Percentiles rank a stretch among this genome's conserved stretches.
phyloP scores from a whole-genome alignment of 805 yeast genomes.

The Suhomyces pyralidae region DNA sequence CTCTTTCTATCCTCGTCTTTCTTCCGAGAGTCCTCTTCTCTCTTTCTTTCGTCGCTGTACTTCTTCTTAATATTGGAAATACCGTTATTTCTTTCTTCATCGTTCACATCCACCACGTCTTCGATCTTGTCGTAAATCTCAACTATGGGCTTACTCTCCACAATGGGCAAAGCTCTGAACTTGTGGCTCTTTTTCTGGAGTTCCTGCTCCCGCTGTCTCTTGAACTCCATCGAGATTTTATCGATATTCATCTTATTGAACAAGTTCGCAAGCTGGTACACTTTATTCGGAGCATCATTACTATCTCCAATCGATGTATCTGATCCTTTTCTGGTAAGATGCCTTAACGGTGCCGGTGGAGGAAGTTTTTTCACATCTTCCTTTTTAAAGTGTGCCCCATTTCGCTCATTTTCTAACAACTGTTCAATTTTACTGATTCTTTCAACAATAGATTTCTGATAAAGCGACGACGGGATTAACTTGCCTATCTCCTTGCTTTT shows the following conservation, averaged over 20 bases:
- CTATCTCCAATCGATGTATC: slow-evolving; percentile 3
- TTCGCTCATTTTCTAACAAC: slow-evolving; percentile 13
- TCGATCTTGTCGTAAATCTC: slow-evolving; percentile 85
- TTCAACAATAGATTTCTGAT: slow-evolving; percentile 18
- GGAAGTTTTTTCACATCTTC: slow-evolving; percentile 9
- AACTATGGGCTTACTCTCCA: slow-evolving; percentile 79
- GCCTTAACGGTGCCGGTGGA: slow-evolving; percentile 14
- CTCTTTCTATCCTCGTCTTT: not conserved
- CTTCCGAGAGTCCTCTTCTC: no score
- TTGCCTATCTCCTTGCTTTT: slow-evolving; percentile 10
- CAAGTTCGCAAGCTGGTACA: slow-evolving; percentile 61
- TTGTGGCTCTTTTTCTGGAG: slow-evolving; percentile 57
- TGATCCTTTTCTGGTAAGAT: slow-evolving; percentile 9
- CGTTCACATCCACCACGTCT: slow-evolving; percentile 70
- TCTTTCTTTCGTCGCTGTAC: no score
- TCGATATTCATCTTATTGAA: slow-evolving; percentile 77
- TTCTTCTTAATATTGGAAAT: not conserved
- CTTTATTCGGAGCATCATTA: slow-evolving; percentile 30
- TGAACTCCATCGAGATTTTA: slow-evolving; percentile 80
- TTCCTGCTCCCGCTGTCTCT: slow-evolving; percentile 79
- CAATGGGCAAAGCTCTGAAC: slow-evolving; percentile 66
- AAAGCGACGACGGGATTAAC: slow-evolving; percentile 21
- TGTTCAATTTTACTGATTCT: slow-evolving; percentile 14
- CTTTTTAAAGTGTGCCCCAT: slow-evolving; percentile 3
- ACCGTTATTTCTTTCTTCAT: slow-evolving; percentile 10